Conservation (phyloP, 495 filamentous ascomycete species). For the Acidomyces sp. region DNA sequence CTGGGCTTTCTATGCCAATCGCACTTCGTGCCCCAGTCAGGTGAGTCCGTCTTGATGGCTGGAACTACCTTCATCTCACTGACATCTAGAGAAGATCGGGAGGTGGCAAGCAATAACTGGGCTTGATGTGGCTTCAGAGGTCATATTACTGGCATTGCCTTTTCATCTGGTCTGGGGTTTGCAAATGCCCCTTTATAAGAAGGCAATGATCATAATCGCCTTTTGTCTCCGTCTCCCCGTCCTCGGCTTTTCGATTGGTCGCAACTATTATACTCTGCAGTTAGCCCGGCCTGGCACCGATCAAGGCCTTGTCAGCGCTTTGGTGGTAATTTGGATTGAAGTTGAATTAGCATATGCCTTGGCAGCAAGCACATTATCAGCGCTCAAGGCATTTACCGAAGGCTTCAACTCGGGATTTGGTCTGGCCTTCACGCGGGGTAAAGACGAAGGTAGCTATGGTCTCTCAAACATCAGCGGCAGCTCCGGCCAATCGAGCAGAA, state of each 20-base stretch:
- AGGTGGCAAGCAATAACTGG: conserved; percentile 19
- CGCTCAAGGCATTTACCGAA: conserved; percentile 20
- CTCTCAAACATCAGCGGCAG: conserved; percentile 1
- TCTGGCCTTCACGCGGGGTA: conserved; percentile 7
- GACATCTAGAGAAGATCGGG: background rate
- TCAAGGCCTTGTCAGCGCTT: conserved; percentile 4
- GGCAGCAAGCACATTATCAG: conserved; percentile 17
- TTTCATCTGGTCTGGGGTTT: conserved; percentile 18
- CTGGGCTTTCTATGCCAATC: conserved; percentile 3
- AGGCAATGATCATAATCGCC: conserved; percentile 16
- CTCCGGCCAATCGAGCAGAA: conserved; percentile 5
- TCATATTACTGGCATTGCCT: conserved; percentile 16
- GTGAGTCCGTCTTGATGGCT: conserved; percentile 6
- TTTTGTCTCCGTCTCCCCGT: conserved; percentile 18
- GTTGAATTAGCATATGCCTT: conserved; percentile 18
- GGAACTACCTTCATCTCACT: background rate
- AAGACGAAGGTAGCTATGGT: conserved; percentile 5
- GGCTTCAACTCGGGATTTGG: conserved; percentile 21
- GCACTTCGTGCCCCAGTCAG: conserved; percentile 12
- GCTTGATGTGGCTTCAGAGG: conserved; percentile 17
- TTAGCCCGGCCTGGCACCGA: conserved; percentile 5
- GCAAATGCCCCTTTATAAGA: conserved; percentile 18
- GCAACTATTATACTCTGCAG: conserved; percentile 5
- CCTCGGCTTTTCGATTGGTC: conserved; percentile 11
- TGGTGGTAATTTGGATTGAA: conserved; percentile 17